Base-by-base conservation (phyloP, 352 stramenopile genomes). In the Globisporangium cystogenes region DNA sequence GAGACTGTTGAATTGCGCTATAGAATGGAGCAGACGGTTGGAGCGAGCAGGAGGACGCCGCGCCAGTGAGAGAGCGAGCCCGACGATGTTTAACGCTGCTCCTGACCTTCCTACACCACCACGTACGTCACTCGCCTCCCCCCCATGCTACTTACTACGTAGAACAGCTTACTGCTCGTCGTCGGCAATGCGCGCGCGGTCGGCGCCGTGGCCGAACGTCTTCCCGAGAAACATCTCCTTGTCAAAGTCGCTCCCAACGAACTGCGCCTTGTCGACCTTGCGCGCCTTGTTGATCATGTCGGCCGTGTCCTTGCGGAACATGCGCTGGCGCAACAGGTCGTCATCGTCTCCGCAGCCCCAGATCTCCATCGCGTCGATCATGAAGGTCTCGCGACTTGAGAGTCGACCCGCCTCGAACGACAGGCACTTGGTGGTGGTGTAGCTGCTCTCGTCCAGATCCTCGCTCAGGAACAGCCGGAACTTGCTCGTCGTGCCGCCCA, bases 221-320 rank as follows among this genome's bases (percentile, higher is more conserved):
- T 92, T 90, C 18, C 62, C 64, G 20, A 95, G 48, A 29, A 95
- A 85, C 53, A 93, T 82, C 47, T 88, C 76, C 48, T 84, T 86
- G 58, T 95, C 84, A 50, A 95, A 95, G 39, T 90, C 80, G 51
- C 64, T 95, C 27, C 79, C 82, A 39, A 86, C 49, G 45, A 95
- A 95, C 37, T 90, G 76, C 18, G 82, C 82, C 55, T 95, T 95
- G 65, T 95, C 82, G 15, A 95, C 84, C 51, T 95, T 93, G 44
- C 84, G 68, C 26, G 82, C 82, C 11, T 76, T 73, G 56, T 88
- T 82, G 62, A 95, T 89, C 59, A 95, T 66, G 33, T 91, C 78
- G n/a, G 79, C 72, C 1, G 77, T 87, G 31, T 92, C 82, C n/a
- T 87, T 71, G 10, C 84, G 80, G 51, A 86, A 78, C 7, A 70